Evolutionary conservation across 805 yeast species (phyloP), one percentile per base, ranked within the genome.

Genomic region (Barnettozyma vustinii): DNA sequence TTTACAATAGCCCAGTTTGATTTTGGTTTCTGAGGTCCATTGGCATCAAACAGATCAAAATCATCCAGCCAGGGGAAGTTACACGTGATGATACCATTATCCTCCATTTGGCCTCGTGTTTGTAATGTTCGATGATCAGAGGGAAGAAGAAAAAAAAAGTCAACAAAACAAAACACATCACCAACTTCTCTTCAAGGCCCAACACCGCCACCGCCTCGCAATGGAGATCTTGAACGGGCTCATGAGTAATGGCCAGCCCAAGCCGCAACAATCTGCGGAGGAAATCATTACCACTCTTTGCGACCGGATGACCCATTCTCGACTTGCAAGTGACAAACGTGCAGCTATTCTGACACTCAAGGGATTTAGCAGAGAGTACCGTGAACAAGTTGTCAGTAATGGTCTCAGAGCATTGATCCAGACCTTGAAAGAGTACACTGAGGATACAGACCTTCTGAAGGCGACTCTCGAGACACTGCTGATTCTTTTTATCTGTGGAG

Each of bases 331-430:
- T 26, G 99, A 94, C 67, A 74, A 97, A 53, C 72, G 96, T 47
- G 92, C 97, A 1, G 98, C 98, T 0, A 87, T 92, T 4, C 73
- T 92, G 35, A 92, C 96, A 0, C 71, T 94, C 53, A 91, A 92
- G 62, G 87, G 95, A 39, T 90, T 89, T 63, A 81, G 95, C 51
- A 75, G 97, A 48, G 88, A 89, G 57, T 89, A 84, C 63, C 72
- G 99, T 52, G 99, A 94, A 65, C 73, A 84, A 2, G 97, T 94
- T 2, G 88, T 91, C 42, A 95, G 96, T 33, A 80, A 84, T 51
- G 97, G 96, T 2, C 71, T 91, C 32, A 74, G 89, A 49, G 87
- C 90, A 1, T 69, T 94, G 45, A 75, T 94, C 15, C 64, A 71
- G 21, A 81, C 91, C 0, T 68, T 94, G 45, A 71, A 70, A 37